Evolutionary conservation across 192 early-diverging fungal genomes (phyloP).

Genomic region (Mortierella hygrophila): DNA sequence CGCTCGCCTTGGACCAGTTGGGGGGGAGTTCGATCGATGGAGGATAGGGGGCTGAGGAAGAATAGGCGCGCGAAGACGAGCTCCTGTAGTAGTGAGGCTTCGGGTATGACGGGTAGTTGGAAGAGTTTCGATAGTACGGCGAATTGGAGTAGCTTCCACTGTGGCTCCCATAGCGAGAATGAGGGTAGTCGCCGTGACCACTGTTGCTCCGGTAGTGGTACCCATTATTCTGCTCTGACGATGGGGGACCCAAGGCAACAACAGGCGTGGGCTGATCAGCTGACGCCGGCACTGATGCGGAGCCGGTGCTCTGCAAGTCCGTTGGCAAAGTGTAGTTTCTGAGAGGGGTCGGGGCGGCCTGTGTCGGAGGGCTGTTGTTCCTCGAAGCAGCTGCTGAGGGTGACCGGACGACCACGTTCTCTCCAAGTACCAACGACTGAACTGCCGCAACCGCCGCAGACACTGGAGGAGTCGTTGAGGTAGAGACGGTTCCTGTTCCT

Average conservation of each 20-base stretch:
- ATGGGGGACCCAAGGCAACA: neutral
- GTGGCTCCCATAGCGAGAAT: constrained; percentile 29
- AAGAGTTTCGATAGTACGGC: constrained; percentile 38
- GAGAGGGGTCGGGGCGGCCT: constrained; percentile 13
- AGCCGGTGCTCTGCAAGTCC: neutral
- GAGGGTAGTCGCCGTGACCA: constrained; percentile 27
- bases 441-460: neutral
- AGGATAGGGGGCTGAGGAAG: constrained; percentile 11
- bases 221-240: constrained; percentile 1
- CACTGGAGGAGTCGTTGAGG: neutral
- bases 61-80: constrained; percentile 11
- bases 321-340: constrained; percentile 2
- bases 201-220: constrained; percentile 18
- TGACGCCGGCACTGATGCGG: neutral
- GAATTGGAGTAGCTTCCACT: constrained; percentile 27
- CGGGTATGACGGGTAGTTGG: constrained; percentile 24
- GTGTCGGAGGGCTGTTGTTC: neutral
- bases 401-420: constrained; percentile 3
- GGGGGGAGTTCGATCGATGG: constrained; percentile 56
- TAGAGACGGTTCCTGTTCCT: neutral
- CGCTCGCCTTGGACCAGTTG: constrained; percentile 61
- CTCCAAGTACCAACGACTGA: neutral
- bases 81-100: constrained; percentile 38
- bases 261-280: constrained; percentile 3
- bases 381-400: neutral